Conservation (phyloP, 805 yeast genomes). For the Torulaspora delbrueckii region DNA sequence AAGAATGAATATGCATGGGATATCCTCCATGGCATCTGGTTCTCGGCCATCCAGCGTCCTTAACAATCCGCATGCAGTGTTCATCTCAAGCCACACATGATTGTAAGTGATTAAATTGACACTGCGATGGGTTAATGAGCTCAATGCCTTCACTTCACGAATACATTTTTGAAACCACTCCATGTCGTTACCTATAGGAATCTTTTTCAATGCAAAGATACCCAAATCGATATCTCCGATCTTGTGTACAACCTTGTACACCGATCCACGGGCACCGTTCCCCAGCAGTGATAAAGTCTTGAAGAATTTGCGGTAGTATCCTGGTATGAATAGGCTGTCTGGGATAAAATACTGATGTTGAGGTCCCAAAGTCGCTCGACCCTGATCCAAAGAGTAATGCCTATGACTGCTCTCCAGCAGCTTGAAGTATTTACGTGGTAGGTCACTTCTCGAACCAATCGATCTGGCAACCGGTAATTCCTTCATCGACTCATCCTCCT, state of each 20-base stretch:
- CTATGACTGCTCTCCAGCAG: constrained; percentile 20
- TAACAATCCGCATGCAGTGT: constrained; percentile 41
- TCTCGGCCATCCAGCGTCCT: constrained; percentile 18
- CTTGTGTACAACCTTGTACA: constrained; percentile 77
- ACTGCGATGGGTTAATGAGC: constrained; percentile 42
- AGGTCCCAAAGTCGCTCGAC: constrained; percentile 9
- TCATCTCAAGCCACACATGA: constrained; percentile 85
- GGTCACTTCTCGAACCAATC: constrained; percentile 6
- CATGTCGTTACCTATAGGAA: constrained; percentile 74
- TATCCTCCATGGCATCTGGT: constrained; percentile 20
- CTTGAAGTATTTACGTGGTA: constrained; percentile 22
- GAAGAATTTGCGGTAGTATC: constrained; percentile 74
- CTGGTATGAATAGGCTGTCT: constrained; percentile 64
- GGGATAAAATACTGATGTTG: constrained; percentile 37
- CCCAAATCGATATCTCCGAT: constrained; percentile 67
- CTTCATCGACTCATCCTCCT: not conserved
- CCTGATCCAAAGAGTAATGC: constrained; percentile 9
- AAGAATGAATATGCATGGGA: constrained; percentile 72
- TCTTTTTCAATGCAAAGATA: constrained; percentile 75
- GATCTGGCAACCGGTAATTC: not conserved
- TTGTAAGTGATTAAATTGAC: constrained; percentile 74
- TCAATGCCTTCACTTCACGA: constrained; percentile 71
- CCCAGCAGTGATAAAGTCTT: constrained; percentile 58
- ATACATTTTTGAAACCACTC: constrained; percentile 65
- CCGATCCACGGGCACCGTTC: constrained; percentile 80